A percentile compares a stretch with the other conserved stretches of the same genome.
Conservation (phyloP, 768 basidiomycete species). For the Pisolithus marmoratus region DNA sequence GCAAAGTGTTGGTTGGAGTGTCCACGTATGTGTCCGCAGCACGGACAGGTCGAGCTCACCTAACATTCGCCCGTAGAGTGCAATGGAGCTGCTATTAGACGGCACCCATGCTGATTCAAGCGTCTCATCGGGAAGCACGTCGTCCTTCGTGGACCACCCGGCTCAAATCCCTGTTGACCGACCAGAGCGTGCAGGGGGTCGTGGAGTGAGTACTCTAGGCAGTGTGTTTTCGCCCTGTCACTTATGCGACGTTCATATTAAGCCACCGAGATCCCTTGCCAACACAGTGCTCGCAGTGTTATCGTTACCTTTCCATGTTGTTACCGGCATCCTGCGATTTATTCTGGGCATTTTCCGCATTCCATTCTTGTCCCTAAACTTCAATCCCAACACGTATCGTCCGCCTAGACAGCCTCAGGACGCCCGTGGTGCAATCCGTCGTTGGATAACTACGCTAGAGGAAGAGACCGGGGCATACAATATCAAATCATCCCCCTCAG, state of each 20-base stretch:
- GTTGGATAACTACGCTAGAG: constrained; percentile 77
- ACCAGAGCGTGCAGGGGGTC: not conserved
- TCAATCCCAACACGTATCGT: constrained; percentile 44
- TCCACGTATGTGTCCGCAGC: constrained; percentile 43
- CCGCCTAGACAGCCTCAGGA: constrained; percentile 33
- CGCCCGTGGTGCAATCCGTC: constrained; percentile 55
- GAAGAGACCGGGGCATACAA: constrained; percentile 78
- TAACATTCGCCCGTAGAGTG: not conserved
- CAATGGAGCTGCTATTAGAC: not conserved
- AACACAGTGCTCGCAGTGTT: constrained; percentile 33
- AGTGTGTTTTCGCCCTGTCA: not conserved
- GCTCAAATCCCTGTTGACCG: not conserved
- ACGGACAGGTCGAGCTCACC: no score
- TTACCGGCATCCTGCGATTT: constrained; percentile 58
- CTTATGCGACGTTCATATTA: not conserved
- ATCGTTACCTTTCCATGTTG: constrained; percentile 53
- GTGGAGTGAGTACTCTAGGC: not conserved
- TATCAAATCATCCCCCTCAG: constrained; percentile 36
- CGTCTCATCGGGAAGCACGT: not conserved
- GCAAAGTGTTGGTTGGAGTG: constrained; percentile 62
- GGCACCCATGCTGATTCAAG: not conserved
- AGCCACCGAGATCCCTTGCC: constrained; percentile 6
- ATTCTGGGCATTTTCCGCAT: constrained; percentile 63
- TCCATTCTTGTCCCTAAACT: constrained; percentile 54
- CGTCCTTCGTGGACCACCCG: not conserved